Base-by-base conservation (phyloP, 352 stramenopile genomes). In the Pythium folliculosum region DNA sequence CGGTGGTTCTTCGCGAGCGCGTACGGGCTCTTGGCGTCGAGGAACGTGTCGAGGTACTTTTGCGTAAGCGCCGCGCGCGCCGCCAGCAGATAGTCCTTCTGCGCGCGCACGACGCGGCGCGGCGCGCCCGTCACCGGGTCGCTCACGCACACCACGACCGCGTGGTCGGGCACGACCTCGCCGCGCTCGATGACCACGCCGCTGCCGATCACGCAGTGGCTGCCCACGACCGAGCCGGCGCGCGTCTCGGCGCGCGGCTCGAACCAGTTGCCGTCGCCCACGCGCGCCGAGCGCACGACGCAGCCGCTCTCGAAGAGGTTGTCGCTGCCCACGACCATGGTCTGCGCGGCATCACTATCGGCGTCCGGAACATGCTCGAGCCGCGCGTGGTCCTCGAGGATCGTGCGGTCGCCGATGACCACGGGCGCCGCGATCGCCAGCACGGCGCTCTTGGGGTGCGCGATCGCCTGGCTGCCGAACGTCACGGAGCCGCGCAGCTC, bases 271-370 rank as follows among this genome's bases (percentile, higher is more conserved):
- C 78, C 76, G 60, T 79, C 76, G 16, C 88, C 88, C 16, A 96
- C 71, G 23, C 54, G 61, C 16, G 58, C 69, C 9, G 82, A 88
- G 14, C 75, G 80, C 44, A 96, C 71, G n/a, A 84, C 59, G 58
- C 81, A 89, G 25, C 88, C 86, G 50, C 77, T 86, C 72, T 96
- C 88, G 56, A 96, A 92, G 60, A 96, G 60, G 70, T 93, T 94
- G 67, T 80, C 70, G 51, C 65, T 74, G 38, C 88, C 88, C 32
- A 96, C 65, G 12, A 48, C 60, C 74, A 94, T 89, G 9, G 73
- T 66, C 25, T 64, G 59, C 16, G 37, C n/a, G 30, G 61, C n/a
- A 60, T 30, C 35, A 7, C 30, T 54, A 53, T 91, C 49, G 65
- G 65, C 23, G 75, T 86, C 51, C 27, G 2, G 27, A 2, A 32